Conservation (phyloP, 1,139 yeast genomes). For the Kluyveromyces marxianus region DNA sequence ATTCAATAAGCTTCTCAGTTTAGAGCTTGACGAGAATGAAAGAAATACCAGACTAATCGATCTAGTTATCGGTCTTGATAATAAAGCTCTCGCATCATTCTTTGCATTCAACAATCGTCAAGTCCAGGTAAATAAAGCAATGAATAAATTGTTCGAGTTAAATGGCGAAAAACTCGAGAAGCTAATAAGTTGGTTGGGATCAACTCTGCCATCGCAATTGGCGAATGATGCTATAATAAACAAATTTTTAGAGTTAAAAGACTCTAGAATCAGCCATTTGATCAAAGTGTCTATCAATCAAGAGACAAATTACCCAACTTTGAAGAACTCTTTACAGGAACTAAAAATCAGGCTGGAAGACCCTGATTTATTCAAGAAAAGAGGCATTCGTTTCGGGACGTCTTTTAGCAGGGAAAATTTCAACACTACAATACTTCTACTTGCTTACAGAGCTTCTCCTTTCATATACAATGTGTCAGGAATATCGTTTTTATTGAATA, state of each 20-base stretch:
- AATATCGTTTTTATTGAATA: conserved; percentile 45
- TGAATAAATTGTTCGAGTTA: conserved; percentile 30
- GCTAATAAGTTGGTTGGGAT: conserved; percentile 57
- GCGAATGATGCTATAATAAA: conserved; percentile 44
- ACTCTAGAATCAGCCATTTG: conserved; percentile 49
- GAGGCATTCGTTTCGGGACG: conserved; percentile 32
- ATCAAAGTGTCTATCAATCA: conserved; percentile 48
- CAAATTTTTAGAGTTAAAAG: conserved; percentile 46
- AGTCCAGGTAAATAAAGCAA: conserved; percentile 41
- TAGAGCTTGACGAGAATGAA: conserved; percentile 36
- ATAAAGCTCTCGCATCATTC: conserved; percentile 56
- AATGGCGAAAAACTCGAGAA: conserved; percentile 42
- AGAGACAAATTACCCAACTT: conserved; percentile 53
- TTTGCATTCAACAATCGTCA: conserved; percentile 65
- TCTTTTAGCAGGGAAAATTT: conserved; percentile 43
- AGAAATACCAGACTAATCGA: conserved; percentile 50
- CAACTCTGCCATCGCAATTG: conserved; percentile 46
- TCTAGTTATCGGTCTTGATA: conserved; percentile 44
- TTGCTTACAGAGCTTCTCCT: conserved; percentile 56
- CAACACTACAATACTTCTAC: conserved; percentile 43
- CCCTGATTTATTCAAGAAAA: conserved; percentile 39
- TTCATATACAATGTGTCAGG: conserved; percentile 61
- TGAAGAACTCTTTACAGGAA: conserved; percentile 56
- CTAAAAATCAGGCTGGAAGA: conserved; percentile 48
- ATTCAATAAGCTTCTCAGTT: conserved; percentile 55